Conservation (phyloP, 768 basidiomycete species). For the Amanita fuliginea region DNA sequence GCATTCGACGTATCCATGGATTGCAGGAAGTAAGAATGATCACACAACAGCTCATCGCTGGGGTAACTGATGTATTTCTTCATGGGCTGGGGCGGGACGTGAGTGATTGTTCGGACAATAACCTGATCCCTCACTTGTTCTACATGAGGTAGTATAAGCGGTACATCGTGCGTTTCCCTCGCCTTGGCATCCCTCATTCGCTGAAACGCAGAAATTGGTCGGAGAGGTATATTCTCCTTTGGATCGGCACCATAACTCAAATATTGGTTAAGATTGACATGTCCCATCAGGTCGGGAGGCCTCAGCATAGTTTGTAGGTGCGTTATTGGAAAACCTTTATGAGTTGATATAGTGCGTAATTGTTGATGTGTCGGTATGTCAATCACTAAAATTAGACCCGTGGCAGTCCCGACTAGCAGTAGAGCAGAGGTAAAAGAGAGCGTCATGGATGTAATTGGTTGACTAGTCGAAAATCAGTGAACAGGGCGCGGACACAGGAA, state of each 20-base stretch:
- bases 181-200: conserved; percentile 57
- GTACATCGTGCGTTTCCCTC: conserved; percentile 61
- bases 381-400: conserved; percentile 68
- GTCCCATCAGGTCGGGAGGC: conserved; percentile 81
- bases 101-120: neutral
- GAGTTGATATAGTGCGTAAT: conserved; percentile 68
- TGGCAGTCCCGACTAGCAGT: conserved; percentile 71
- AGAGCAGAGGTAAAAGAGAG: conserved; percentile 72
- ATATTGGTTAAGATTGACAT: conserved; percentile 46
- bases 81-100: conserved; percentile 14
- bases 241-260: conserved; percentile 26
- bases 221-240: conserved; percentile 54
- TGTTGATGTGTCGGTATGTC: conserved; percentile 88
- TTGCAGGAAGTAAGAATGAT: conserved; percentile 57
- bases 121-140: conserved; percentile 24
- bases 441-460: conserved; percentile 60
- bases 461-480: conserved; percentile 27
- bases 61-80: conserved; percentile 30
- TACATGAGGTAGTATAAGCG: conserved; percentile 45
- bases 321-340: conserved; percentile 60
- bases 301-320: conserved; percentile 70
- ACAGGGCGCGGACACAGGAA: neutral
- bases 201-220: conserved; percentile 60
- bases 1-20: conserved; percentile 21
- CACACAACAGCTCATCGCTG: conserved; percentile 45